Evolutionary conservation across 73 alveolate species (phyloP).

Genomic region (Tetrahymena elliotti): DNA sequence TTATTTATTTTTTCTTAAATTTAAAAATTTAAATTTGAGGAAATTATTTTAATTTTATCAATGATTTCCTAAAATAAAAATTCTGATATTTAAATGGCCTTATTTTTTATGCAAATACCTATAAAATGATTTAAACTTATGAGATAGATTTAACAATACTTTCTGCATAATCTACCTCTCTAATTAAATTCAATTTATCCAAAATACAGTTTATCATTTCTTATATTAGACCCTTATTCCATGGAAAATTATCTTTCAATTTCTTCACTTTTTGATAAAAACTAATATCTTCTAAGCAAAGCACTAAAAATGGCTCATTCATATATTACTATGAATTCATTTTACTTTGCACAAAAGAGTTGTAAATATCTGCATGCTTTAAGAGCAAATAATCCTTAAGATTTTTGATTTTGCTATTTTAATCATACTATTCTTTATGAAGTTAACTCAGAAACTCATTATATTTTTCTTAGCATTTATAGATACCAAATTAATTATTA

Average conservation of each 20-base stretch:
- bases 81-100: neutral
- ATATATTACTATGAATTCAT: neutral
- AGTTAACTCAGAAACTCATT: neutral
- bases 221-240: neutral
- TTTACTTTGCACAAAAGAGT: neutral
- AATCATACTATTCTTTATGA: neutral
- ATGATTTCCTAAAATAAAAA: neutral
- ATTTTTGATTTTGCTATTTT: neutral
- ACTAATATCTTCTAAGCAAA: neutral
- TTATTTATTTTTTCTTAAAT: neutral
- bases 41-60: no score
- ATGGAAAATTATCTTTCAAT: neutral
- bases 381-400: neutral
- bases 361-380: neutral
- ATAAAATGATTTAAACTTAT: no score
- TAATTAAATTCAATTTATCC: no score
- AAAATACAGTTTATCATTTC: neutral
- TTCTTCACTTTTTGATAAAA: neutral
- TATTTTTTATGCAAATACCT: neutral
- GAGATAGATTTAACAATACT: neutral
- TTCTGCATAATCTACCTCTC: no score
- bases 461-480: neutral
- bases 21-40: no score
- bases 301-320: neutral
- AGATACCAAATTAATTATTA: neutral